Conservation (phyloP, 1,139 yeast species). For the Taphrina betulina region DNA sequence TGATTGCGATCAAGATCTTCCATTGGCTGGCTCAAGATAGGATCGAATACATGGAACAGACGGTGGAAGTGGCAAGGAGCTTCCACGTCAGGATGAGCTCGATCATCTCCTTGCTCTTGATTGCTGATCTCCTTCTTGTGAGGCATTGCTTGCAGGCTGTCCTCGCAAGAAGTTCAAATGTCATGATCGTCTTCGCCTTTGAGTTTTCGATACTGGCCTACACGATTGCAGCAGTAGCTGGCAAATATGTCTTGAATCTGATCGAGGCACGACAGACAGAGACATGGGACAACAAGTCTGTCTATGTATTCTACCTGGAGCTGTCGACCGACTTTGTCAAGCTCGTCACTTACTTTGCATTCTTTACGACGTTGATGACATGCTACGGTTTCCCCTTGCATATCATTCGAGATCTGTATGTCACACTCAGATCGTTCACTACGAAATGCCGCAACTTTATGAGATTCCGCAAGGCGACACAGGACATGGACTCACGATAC, state of each 20-base stretch:
- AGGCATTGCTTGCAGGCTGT: constrained; percentile 60
- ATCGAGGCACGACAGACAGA: constrained; percentile 59
- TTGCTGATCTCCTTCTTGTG: constrained; percentile 56
- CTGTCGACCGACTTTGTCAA: constrained; percentile 42
- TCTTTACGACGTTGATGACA: constrained; percentile 52
- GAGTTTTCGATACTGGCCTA: constrained; percentile 69
- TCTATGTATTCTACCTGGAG: constrained; percentile 35
- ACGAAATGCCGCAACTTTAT: constrained; percentile 56
- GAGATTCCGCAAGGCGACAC: constrained; percentile 60
- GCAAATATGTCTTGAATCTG: constrained; percentile 56
- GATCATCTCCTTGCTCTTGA: constrained; percentile 49
- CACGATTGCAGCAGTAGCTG: constrained; percentile 53
- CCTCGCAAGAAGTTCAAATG: constrained; percentile 49
- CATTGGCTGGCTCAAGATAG: constrained; percentile 65
- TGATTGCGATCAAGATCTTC: constrained; percentile 63
- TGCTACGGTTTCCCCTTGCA: constrained; percentile 62
- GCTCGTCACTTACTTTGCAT: constrained; percentile 52
- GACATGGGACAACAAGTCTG: constrained; percentile 41
- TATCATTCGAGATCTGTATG: constrained; percentile 64
- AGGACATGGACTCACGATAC: constrained; percentile 63
- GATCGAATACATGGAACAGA: constrained; percentile 42
- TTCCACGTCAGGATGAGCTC: constrained; percentile 45
- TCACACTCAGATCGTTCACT: constrained; percentile 54
- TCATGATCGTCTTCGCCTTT: constrained; percentile 66
- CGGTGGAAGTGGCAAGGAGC: constrained; percentile 37